Conservation (phyloP, 805 yeast genomes). For the Huiozyma sinensis region DNA sequence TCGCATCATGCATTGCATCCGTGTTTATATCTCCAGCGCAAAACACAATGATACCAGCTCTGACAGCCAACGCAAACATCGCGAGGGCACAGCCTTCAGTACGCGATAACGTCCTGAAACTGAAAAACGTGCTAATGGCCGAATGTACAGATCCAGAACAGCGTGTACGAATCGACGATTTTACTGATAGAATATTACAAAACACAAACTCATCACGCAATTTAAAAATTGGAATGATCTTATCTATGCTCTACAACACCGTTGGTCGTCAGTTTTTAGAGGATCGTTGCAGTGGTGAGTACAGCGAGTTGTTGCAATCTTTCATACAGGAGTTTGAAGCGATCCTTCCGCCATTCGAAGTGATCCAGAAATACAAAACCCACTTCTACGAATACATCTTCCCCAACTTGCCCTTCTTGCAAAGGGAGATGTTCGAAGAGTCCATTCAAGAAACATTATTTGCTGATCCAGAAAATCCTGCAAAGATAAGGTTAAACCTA, state of each 20-base stretch:
- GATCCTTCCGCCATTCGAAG: conserved; percentile 19
- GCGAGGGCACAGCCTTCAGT: conserved; percentile 21
- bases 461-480: conserved; percentile 11
- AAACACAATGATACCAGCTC: conserved; percentile 23
- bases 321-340: conserved; percentile 17
- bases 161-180: conserved; percentile 16
- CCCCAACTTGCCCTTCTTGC: conserved; percentile 22
- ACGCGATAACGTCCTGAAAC: conserved; percentile 12
- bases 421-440: conserved; percentile 22
- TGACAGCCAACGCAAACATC: conserved; percentile 19
- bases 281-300: conserved; percentile 19
- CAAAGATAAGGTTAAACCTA: conserved; percentile 14
- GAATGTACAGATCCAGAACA: conserved; percentile 18
- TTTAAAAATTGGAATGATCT: conserved; percentile 15
- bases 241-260: conserved; percentile 14
- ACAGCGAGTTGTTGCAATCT: conserved; percentile 17
- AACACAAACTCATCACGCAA: conserved; percentile 14
- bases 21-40: conserved; percentile 20
- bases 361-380: conserved; percentile 16
- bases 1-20: conserved; percentile 22
- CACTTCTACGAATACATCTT: conserved; percentile 22
- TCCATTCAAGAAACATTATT: conserved; percentile 15
- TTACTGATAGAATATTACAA: conserved; percentile 22
- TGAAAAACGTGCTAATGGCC: conserved; percentile 17
- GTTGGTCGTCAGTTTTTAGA: conserved; percentile 20